Percentiles rank a stretch among this genome's conserved stretches.
Evolutionary conservation across 805 yeast species (phyloP).

Genomic region (Ogataea populi-albae): DNA sequence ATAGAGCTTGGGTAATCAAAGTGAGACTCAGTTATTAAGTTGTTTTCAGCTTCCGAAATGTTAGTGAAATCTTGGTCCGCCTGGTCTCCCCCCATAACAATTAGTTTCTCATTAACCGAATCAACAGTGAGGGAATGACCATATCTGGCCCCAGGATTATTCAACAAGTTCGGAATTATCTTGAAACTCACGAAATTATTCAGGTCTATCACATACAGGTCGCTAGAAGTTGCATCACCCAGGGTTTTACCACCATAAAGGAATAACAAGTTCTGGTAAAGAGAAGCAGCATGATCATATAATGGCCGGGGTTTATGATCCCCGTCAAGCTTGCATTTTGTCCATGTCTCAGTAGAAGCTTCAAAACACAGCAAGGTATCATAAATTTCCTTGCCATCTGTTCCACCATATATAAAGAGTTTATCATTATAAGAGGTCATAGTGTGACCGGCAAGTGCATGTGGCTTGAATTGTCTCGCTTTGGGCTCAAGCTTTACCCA

Average conservation of each 20-base stretch:
- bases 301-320: conserved; percentile 67
- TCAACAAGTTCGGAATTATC: conserved; percentile 40
- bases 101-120: conserved; percentile 60
- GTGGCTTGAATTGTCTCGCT: conserved; percentile 44
- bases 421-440: conserved; percentile 78
- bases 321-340: conserved; percentile 66
- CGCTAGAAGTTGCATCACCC: conserved; percentile 63
- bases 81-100: conserved; percentile 91
- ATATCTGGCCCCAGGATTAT: conserved; percentile 76
- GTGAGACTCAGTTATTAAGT: conserved; percentile 28
- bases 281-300: conserved; percentile 86
- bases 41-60: conserved; percentile 20
- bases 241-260: conserved; percentile 87
- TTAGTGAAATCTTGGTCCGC: conserved; percentile 50
- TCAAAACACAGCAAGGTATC: conserved; percentile 82
- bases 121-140: conserved; percentile 86
- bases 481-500: conserved; percentile 73
- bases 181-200: conserved; percentile 67
- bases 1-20: conserved; percentile 33
- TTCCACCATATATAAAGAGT: conserved; percentile 88
- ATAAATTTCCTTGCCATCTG: conserved; percentile 62
- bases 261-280: conserved; percentile 74
- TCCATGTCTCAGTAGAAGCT: conserved; percentile 67
- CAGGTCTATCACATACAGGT: conserved; percentile 73
- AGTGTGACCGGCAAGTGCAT: conserved; percentile 88